Evolutionary conservation across 2,329 filamentous ascomycete genomes (phyloP).

Genomic region (Trichoderma oligosporum): DNA sequence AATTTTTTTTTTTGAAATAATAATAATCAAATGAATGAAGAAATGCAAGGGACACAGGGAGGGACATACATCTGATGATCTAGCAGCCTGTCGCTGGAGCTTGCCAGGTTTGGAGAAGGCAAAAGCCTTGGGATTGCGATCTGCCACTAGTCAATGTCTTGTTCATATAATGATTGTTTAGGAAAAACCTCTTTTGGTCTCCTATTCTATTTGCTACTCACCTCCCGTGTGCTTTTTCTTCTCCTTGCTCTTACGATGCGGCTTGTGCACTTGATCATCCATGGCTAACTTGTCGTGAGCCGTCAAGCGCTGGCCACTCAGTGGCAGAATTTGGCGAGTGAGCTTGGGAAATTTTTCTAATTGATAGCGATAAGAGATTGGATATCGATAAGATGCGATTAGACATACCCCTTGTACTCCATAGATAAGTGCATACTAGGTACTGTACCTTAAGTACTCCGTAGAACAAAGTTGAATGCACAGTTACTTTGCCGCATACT

Average conservation of each 20-base stretch:
- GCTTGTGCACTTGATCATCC: conserved; percentile 80
- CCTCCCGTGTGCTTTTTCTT: conserved; percentile 68
- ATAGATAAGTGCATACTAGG: too few species aligned
- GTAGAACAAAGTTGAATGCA: too few species aligned
- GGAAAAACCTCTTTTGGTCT: background rate
- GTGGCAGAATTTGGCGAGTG: conserved; percentile 17
- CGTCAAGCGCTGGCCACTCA: conserved; percentile 20
- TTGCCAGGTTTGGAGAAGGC: conserved; percentile 78
- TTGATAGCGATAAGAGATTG: conserved; percentile 16
- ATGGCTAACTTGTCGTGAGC: conserved; percentile 42
- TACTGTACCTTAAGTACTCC: background rate
- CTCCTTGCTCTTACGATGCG: conserved; percentile 83
- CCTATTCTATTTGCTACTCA: conserved; percentile 30
- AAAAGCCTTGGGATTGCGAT: conserved; percentile 86
- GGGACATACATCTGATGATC: conserved; percentile 62
- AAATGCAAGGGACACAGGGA: conserved; percentile 18
- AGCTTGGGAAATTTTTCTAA: conserved; percentile 20
- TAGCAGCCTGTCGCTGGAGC: conserved; percentile 68
- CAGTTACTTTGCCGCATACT: too few species aligned
- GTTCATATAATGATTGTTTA: background rate
- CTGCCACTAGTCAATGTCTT: conserved; percentile 36
- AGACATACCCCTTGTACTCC: too few species aligned
- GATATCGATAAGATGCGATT: conserved; percentile 18
- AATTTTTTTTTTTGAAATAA: too few species aligned
- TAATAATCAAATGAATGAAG: background rate